Base-by-base conservation (phyloP, 2,329 filamentous ascomycete species). In the Thielaviopsis punctulata region DNA sequence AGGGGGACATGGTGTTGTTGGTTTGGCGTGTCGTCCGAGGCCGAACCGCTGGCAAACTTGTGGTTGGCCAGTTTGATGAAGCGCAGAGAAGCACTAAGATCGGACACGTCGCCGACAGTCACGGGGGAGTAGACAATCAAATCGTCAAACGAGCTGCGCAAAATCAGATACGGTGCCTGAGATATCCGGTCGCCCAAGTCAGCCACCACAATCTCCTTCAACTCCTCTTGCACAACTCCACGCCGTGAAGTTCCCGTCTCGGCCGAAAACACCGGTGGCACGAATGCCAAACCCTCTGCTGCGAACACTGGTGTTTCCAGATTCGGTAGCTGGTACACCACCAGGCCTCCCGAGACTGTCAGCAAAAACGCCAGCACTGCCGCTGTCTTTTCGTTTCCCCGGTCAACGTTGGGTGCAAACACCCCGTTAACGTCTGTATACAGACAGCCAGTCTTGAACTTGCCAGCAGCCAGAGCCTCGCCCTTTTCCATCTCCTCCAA, bases 371-470 rank as follows among this genome's bases (percentile, higher is more conserved):
- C 77, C 53, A 88, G 69, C 8, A 84, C 72, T 56, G 75, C 77
- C 19, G 55, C 45, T 21, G 36, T 46, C 9, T 73, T 69, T 1
- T 63, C 63, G 2, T 61, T 51, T 30, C 67, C 69, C 6, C 60
- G 54, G 0, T 64, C 64, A 55, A 69, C 71, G 22, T 70, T 68
- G 1, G 67, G 60, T 50, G 71, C 62, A 64, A 86, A 80, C 56
- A 77, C 60, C 5, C 77, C 74, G 15, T 67, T 66, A 1, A 66
- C 71, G 59, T 89, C 84, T n/a, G 73, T 71, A 63, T 95, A 96
- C 0, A 96, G 66, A 59, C 84, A 93, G 9, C 86, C 89, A 2
- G 86, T 84, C 6, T 82, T 69, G 86, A 92, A 95, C 62, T 84
- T 86, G 1, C 75, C 81, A 1, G 73, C 69, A 1, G 66, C 66